phyloP scores from a whole-genome alignment of 2,329 filamentous ascomycete species.

The Amphichorda felina region DNA sequence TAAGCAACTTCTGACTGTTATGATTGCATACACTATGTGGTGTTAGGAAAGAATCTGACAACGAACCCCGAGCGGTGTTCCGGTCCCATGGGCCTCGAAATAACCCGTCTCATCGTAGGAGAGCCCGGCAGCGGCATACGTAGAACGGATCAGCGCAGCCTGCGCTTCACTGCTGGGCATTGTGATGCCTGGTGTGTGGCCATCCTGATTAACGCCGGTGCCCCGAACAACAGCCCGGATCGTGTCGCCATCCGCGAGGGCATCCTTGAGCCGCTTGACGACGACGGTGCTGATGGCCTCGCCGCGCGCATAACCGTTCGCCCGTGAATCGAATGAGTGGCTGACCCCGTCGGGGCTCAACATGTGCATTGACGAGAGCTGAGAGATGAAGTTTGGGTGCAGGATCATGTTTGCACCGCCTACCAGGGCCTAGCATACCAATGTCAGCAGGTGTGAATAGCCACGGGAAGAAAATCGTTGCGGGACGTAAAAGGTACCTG shows the following conservation, averaged over 20 bases:
- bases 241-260: slow-evolving; percentile 31
- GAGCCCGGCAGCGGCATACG: slow-evolving; percentile 10
- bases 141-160: slow-evolving; percentile 16
- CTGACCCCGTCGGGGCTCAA: slow-evolving; percentile 19
- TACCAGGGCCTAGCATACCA: too few relatives aligned
- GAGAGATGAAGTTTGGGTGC: slow-evolving; percentile 11
- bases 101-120: slow-evolving; percentile 13
- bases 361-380: slow-evolving; percentile 10
- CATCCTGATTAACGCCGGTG: slow-evolving; percentile 37
- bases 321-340: slow-evolving; percentile 36
- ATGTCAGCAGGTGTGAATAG: too few relatives aligned
- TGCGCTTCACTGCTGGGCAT: slow-evolving; percentile 34
- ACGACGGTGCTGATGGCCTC: slow-evolving; percentile 1
- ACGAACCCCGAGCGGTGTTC: slow-evolving; percentile 14
- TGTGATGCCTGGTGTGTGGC: slow-evolving; percentile 35
- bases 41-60: too few relatives aligned
- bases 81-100: slow-evolving; percentile 18
- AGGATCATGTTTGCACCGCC: slow-evolving; percentile 17
- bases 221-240: slow-evolving; percentile 36
- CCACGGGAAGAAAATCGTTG: too few relatives aligned
- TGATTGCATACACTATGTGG: too few relatives aligned
- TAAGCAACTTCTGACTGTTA: too few relatives aligned
- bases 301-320: slow-evolving; percentile 14
- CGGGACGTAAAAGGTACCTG: too few relatives aligned
- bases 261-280: neutral